These are phyloP conservation scores for Mollisiaceae sp. DNA, from an alignment of 2,329 filamentous ascomycete species.

Conservation along the genomic window DNA sequence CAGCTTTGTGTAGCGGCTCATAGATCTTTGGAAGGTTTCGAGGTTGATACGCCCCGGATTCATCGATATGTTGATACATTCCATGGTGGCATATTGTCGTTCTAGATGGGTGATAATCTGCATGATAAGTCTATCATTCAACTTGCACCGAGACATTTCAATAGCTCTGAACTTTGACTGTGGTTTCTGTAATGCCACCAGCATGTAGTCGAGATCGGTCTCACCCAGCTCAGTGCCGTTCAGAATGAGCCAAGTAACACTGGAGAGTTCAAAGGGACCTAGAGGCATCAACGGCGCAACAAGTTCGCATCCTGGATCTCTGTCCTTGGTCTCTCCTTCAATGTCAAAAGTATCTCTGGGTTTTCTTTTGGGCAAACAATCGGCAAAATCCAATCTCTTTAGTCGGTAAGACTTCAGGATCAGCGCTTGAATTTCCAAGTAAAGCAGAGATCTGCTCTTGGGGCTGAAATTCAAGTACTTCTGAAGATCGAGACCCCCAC, in stretches of 20 bases:
- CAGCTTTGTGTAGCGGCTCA: conserved; percentile 69
- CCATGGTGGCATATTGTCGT: conserved; percentile 68
- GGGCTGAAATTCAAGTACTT: conserved; percentile 42
- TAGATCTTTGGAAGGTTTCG: conserved; percentile 67
- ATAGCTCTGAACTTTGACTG: conserved; percentile 69
- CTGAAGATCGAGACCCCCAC: conserved; percentile 49
- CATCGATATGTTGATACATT: conserved; percentile 70
- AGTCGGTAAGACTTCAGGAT: conserved; percentile 69
- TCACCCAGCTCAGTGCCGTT: conserved; percentile 74
- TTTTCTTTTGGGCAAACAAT: conserved; percentile 61
- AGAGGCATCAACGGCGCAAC: conserved; percentile 72
- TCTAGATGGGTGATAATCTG: conserved; percentile 68
- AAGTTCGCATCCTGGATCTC: conserved; percentile 70
- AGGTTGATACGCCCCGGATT: conserved; percentile 69
- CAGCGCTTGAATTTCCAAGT: conserved; percentile 71
- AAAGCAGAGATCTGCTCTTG: conserved; percentile 56
- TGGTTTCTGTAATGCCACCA: conserved; percentile 70
- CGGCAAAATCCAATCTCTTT: conserved; percentile 68
- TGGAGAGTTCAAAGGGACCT: conserved; percentile 69
- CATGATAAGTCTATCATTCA: conserved; percentile 62
- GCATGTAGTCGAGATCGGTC: conserved; percentile 68
- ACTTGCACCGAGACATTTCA: conserved; percentile 67
- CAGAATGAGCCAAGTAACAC: conserved; percentile 72
- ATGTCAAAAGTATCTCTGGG: conserved; percentile 48
- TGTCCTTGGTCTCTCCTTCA: conserved; percentile 49